Evolutionary conservation across 306 rosid species (phyloP), one percentile per base, ranked within the genome.

Genomic region (Abrus precatorius): DNA sequence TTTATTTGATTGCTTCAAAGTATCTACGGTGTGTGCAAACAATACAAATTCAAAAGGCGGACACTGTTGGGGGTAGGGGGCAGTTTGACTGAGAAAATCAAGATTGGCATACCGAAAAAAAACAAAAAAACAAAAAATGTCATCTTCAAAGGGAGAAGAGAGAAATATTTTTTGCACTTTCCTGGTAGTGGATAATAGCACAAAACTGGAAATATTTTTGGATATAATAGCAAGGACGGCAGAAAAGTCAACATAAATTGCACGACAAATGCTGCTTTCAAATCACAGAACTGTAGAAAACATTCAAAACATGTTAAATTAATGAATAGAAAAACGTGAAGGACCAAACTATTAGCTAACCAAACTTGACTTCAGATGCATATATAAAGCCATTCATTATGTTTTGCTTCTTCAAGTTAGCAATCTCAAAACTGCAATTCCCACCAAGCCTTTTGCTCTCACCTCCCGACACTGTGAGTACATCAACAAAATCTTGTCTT

Each of bases 61-160:
- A 61, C 45, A 14, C 7, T 63, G 12, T 44, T 43, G 11, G 44
- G 68, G 60, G 20, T 53, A 7, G 20, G 57, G 71, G 9, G 13
- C 11, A 40, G 48, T 81, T 74, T 82, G 86, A 79, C 79, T 32
- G 41, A 13, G 29, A 63, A 81, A 85, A 65, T 72, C 64, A 80
- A 83, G 4, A 83, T 79, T 59, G 64, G 77, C 7, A 55, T 74
- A 11, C 79, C 44, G 53, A 12, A 20, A 20, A 20, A 20, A 20
- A 20, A 20, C 0, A 20, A 1, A 64, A 61, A 68, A 55, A 79
- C n/a, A 69, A 38, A 20, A 52, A 20, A 30, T 33, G 55, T 72
- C 85, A 49, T 55, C 69, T 61, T 77, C 74, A n/a, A 28, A n/a
- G 29, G 10, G 38, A 54, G 29, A 45, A 45, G 48, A 75, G 44